Conservation (phyloP, 192 early-diverging fungal genomes). For the Coemansia erecta region DNA sequence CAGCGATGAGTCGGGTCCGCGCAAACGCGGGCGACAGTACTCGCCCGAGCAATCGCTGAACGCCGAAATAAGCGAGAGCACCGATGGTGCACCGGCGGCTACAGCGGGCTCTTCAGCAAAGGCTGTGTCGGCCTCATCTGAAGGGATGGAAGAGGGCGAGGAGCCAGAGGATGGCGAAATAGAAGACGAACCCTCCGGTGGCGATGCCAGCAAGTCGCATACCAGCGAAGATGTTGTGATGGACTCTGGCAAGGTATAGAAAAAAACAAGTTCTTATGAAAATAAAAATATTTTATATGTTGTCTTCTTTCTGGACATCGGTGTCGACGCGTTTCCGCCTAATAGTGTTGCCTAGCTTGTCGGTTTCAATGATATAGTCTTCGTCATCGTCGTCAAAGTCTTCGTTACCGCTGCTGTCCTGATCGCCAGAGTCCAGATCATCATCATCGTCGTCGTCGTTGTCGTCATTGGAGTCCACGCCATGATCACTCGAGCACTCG, state of each 20-base stretch:
- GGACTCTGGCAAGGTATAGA: conserved; percentile 37
- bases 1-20: conserved; percentile 18
- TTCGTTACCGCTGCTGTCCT: neutral
- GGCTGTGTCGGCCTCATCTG: neutral
- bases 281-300: neutral
- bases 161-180: conserved; percentile 51
- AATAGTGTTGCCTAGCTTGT: conserved; percentile 42
- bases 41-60: conserved; percentile 19
- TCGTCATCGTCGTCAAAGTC: conserved; percentile 16
- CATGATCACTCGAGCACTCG: conserved; percentile 25
- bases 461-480: conserved; percentile 18
- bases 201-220: conserved; percentile 26
- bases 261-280: neutral
- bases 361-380: conserved; percentile 40
- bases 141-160: conserved; percentile 39
- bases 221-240: conserved; percentile 47
- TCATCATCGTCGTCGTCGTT: conserved; percentile 5
- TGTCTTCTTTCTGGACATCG: neutral
- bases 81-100: too few relatives aligned
- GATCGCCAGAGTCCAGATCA: conserved; percentile 11
- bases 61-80: neutral
- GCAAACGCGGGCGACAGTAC: conserved; percentile 42
- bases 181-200: conserved; percentile 22
- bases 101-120: too few relatives aligned
- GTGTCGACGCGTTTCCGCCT: conserved; percentile 25